A percentile compares a stretch with the other conserved stretches of the same genome.
Evolutionary conservation across 2,329 filamentous ascomycete genomes (phyloP).

Genomic region (Chaetoscypha palmicola): DNA sequence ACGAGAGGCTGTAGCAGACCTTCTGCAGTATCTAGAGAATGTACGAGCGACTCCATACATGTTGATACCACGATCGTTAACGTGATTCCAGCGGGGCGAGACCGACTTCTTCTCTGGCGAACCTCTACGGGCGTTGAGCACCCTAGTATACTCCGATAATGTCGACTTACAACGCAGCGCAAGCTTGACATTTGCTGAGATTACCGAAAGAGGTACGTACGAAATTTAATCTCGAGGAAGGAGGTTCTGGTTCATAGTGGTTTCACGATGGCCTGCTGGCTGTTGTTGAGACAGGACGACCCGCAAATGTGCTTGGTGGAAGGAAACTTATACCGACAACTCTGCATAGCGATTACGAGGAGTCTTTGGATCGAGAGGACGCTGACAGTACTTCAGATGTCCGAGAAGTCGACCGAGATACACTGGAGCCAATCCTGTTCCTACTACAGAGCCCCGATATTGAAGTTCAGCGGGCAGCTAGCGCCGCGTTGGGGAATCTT

Average conservation of each 20-base stretch:
- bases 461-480: constrained; percentile 93
- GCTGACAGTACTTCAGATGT: constrained; percentile 60
- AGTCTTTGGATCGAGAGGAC: background rate
- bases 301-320: too few relatives aligned
- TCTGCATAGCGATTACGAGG: background rate
- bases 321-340: background rate
- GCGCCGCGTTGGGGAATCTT: constrained; percentile 89
- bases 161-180: constrained; percentile 96
- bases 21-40: constrained; percentile 93
- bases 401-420: constrained; percentile 88
- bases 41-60: constrained; percentile 40
- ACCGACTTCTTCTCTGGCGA: constrained; percentile 98
- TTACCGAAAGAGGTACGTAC: constrained; percentile 85
- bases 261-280: background rate
- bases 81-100: constrained; percentile 62
- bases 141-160: constrained; percentile 96
- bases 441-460: constrained; percentile 92
- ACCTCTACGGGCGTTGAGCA: constrained; percentile 86
- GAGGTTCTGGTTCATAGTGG: background rate
- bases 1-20: constrained; percentile 90
- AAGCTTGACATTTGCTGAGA: constrained; percentile 96
- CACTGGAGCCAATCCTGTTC: constrained; percentile 91
- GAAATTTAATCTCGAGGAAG: constrained; percentile 3
- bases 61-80: constrained; percentile 13
- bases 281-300: constrained; percentile 3